Base-by-base conservation (phyloP, 257 asterid species). In the Marsdenia floribunda region DNA sequence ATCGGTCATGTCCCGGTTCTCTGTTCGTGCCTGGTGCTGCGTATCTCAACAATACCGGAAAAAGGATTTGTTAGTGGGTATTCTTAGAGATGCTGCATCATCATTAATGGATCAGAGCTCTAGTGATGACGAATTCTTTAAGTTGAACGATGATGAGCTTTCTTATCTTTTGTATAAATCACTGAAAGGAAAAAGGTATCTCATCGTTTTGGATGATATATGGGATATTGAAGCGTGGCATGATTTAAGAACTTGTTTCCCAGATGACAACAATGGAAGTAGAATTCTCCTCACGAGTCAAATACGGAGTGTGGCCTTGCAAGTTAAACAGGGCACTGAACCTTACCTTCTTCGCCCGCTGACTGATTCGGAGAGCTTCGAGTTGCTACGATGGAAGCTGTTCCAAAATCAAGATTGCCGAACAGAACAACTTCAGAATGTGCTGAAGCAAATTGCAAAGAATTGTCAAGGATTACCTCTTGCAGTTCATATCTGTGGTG, bases 241-340 rank as follows among this genome's bases (percentile, higher is more conserved):
- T 42, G 3, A 44, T 29, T 26, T 68, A 37, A 15, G 26, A n/a
- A 0, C 4, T 6, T 73, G 33, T 42, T 73, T 78, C 40, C 78
- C 72, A 2, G 14, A 66, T n/a, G 64, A 8, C 22, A 2, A 18
- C 5, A 46, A 58, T 12, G 57, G 59, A 18, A 68, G 78, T 6
- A 47, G 78, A 35, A 68, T 78, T 55, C 38, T 79, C 59, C 22
- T 74, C 46, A 79, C 79, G 11, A 79, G 75, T n/a, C 18, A 72
- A 21, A 12, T 42, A 10, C 4, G 16, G 6, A 19, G 42, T 0
- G 49, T 54, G n/a, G 60, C 16, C 3, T 22, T 24, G 5, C 11
- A 77, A 40, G 55, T 16, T 33, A 15, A 58, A 54, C n/a, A n/a
- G n/a, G n/a, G n/a, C n/a, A n/a, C 10, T 3, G 4, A 38, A 9